Conservation (phyloP, 306 rosid genomes). For the Benincasa hispida region DNA sequence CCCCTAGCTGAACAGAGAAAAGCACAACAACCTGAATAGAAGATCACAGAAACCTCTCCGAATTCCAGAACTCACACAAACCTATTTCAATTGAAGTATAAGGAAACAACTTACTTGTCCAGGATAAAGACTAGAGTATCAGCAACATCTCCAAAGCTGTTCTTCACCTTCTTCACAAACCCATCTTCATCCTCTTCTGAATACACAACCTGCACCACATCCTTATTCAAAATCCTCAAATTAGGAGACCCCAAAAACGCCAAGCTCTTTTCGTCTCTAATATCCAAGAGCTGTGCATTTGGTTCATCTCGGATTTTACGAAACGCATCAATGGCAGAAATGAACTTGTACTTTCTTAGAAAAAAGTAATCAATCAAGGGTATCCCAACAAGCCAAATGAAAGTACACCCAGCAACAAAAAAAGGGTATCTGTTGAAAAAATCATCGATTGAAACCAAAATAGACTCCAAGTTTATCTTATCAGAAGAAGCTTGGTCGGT, state of each 20-base stretch:
- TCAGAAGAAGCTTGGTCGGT: constrained; percentile 30
- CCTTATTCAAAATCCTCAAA: constrained; percentile 62
- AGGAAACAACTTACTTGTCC: constrained; percentile 47
- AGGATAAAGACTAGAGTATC: constrained; percentile 48
- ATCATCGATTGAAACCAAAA: constrained; percentile 49
- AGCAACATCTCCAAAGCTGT: constrained; percentile 33
- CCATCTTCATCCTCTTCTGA: constrained; percentile 49
- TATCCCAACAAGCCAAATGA: constrained; percentile 64
- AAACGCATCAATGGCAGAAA: constrained; percentile 66
- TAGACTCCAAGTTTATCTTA: constrained; percentile 51
- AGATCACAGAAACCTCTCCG: background rate
- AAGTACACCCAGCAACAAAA: constrained; percentile 69
- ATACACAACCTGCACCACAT: constrained; percentile 42
- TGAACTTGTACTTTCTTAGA: constrained; percentile 53
- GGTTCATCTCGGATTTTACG: constrained; percentile 58
- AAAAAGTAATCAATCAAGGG: constrained; percentile 50
- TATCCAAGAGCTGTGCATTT: constrained; percentile 51
- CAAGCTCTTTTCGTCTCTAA: constrained; percentile 54
- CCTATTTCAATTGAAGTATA: background rate
- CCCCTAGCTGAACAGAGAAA: too few species aligned
- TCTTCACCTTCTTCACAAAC: constrained; percentile 56
- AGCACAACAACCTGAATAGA: too few species aligned
- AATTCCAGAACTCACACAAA: background rate
- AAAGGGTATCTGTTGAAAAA: constrained; percentile 66
- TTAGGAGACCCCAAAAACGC: constrained; percentile 51